Evolutionary conservation across 129 eudicot species (phyloP).

Genomic region (Artemisia annua): DNA sequence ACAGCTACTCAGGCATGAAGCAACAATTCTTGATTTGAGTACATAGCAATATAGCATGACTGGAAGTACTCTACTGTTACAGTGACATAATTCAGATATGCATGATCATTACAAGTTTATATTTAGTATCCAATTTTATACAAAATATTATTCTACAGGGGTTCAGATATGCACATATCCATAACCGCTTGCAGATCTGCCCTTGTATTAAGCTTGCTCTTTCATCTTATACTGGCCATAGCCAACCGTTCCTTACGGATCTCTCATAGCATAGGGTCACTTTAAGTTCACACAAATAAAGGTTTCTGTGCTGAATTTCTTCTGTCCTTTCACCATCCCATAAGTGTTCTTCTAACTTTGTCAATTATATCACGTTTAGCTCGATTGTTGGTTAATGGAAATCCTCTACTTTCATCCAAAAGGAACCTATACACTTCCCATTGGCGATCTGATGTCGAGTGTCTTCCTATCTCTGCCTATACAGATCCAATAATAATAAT

Average conservation of each 20-base stretch:
- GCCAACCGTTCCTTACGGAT: neutral
- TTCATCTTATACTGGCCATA: neutral
- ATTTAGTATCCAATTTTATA: too few relatives aligned
- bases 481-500: slow-evolving; percentile 6
- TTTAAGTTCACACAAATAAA: neutral
- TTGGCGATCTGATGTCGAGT: slow-evolving; percentile 58
- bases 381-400: slow-evolving; percentile 36
- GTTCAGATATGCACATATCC: too few relatives aligned
- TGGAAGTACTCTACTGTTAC: too few relatives aligned
- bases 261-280: neutral
- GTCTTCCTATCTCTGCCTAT: slow-evolving; percentile 90
- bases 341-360: slow-evolving; percentile 61
- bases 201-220: neutral
- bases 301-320: neutral
- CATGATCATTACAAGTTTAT: too few relatives aligned
- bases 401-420: slow-evolving; percentile 63
- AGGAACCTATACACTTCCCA: slow-evolving; percentile 93
- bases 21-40: too few relatives aligned
- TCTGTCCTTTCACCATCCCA: slow-evolving; percentile 67
- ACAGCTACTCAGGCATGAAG: too few relatives aligned
- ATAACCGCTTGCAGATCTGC: too few relatives aligned
- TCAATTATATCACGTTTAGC: slow-evolving; percentile 62
- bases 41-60: too few relatives aligned
- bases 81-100: too few relatives aligned
- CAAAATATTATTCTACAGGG: too few relatives aligned